These are phyloP conservation scores for Starmerella vitae DNA, from an alignment of 805 yeast species.

Conservation along the genomic window DNA sequence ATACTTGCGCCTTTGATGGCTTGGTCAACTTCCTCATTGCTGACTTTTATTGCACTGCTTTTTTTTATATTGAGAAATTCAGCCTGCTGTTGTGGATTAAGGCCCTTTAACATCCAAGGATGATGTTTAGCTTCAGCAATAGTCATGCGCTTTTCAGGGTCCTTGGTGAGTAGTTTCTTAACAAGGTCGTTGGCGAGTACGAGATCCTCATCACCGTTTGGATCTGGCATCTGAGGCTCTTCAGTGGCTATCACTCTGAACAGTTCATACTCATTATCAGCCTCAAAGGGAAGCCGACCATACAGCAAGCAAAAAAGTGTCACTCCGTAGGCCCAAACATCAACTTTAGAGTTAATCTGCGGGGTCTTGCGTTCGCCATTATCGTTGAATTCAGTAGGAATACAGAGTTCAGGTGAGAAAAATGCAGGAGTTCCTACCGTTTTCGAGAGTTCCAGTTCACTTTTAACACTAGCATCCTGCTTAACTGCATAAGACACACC, in stretches of 20 bases:
- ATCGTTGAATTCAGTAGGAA: constrained; percentile 16
- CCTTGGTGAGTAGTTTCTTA: constrained; percentile 47
- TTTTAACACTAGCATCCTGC: constrained; percentile 27
- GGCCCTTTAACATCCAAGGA: constrained; percentile 45
- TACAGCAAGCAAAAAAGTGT: constrained; percentile 77
- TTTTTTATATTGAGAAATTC: constrained; percentile 23
- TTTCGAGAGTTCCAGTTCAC: constrained; percentile 76
- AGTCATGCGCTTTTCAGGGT: constrained; percentile 54
- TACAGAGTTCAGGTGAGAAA: constrained; percentile 84
- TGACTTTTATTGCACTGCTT: constrained; percentile 37
- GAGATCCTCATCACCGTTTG: constrained; percentile 20
- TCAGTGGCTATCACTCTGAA: constrained; percentile 67
- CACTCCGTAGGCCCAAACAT: constrained; percentile 96
- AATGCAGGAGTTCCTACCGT: constrained; percentile 98
- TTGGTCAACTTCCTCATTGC: constrained; percentile 53
- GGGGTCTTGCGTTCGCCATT: constrained; percentile 25
- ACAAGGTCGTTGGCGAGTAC: constrained; percentile 41
- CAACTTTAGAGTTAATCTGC: constrained; percentile 66
- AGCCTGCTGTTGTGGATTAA: constrained; percentile 25
- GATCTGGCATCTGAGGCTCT: constrained; percentile 43
- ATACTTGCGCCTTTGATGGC: constrained; percentile 61
- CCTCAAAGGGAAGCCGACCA: constrained; percentile 82
- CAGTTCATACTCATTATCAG: constrained; percentile 71
- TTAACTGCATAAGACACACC: constrained; percentile 74
- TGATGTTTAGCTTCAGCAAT: constrained; percentile 63